phyloP scores from a whole-genome alignment of 2,329 filamentous ascomycete genomes.

The Alternaria ethzedia region DNA sequence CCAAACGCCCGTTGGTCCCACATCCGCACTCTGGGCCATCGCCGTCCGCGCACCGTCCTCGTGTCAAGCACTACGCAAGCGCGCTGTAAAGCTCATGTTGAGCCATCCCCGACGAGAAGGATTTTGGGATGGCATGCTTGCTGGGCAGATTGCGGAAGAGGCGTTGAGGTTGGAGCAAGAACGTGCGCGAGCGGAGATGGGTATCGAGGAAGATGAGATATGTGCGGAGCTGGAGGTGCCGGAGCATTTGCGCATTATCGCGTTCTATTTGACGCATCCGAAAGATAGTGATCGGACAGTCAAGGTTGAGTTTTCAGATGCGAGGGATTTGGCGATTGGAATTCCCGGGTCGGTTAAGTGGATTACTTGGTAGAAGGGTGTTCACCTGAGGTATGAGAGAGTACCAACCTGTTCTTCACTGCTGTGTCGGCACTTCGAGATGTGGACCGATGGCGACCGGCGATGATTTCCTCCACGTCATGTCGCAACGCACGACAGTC shows the following conservation, averaged over 20 bases:
- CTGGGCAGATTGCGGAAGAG: conserved; percentile 49
- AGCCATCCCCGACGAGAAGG: conserved; percentile 50
- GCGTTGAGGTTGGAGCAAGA: conserved; percentile 36
- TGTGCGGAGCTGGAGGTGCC: conserved; percentile 25
- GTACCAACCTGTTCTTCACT: not conserved
- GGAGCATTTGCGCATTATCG: conserved; percentile 25
- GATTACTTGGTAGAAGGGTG: conserved; percentile 4
- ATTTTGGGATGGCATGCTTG: conserved; percentile 68
- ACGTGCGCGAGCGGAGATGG: conserved; percentile 20
- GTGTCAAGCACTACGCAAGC: conserved; percentile 27
- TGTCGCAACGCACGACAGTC: not conserved
- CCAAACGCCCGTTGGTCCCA: conserved; percentile 29
- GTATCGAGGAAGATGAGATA: not conserved
- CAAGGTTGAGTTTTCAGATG: conserved; percentile 28
- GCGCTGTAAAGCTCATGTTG: conserved; percentile 34
- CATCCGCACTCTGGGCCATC: conserved; percentile 37
- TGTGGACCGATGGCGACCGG: not conserved
- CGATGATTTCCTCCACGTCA: not conserved
- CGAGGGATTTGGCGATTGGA: conserved; percentile 21
- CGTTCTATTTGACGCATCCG: conserved; percentile 27
- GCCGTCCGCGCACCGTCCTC: conserved; percentile 26
- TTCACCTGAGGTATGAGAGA: not conserved
- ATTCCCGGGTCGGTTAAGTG: conserved; percentile 18
- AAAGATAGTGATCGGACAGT: conserved; percentile 22
- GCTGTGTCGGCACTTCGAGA: not conserved